Evolutionary conservation across 2,329 filamentous ascomycete genomes (phyloP).

Genomic region (Byssothecium circinans): DNA sequence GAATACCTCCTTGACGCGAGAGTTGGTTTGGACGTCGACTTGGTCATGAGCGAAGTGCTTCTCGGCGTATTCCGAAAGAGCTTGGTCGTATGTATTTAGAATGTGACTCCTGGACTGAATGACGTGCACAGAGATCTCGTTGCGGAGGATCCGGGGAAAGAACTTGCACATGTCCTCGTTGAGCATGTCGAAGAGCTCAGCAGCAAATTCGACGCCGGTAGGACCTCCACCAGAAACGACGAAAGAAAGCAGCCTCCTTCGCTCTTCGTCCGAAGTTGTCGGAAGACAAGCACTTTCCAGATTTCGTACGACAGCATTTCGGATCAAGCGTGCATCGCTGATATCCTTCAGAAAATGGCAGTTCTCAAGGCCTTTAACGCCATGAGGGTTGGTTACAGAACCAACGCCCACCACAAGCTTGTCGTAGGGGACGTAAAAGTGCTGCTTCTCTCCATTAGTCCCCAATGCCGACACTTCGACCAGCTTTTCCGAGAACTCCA

Average conservation of each 20-base stretch:
- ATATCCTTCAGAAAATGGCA: constrained; percentile 96
- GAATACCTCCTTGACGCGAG: constrained; percentile 86
- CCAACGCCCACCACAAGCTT: constrained; percentile 93
- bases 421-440: constrained; percentile 96
- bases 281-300: constrained; percentile 91
- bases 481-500: constrained; percentile 89
- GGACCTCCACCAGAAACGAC: constrained; percentile 95
- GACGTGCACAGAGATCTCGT: constrained; percentile 95
- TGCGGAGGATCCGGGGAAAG: constrained; percentile 88
- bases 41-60: constrained; percentile 87
- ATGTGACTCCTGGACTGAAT: constrained; percentile 96
- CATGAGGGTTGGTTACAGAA: constrained; percentile 90
- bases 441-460: constrained; percentile 68
- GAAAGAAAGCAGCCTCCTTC: constrained; percentile 85
- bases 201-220: constrained; percentile 96
- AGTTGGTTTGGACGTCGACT: constrained; percentile 88
- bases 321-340: constrained; percentile 84
- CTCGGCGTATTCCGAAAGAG: constrained; percentile 89
- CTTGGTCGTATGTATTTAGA: constrained; percentile 96
- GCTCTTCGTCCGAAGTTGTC: constrained; percentile 85
- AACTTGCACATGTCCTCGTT: constrained; percentile 86
- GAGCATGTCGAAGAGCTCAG: constrained; percentile 91
- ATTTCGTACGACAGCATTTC: constrained; percentile 85
- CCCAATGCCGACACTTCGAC: constrained; percentile 81
- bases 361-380: constrained; percentile 90